Base-by-base conservation (phyloP, 208 protist species). In the Angomonas deanei region DNA sequence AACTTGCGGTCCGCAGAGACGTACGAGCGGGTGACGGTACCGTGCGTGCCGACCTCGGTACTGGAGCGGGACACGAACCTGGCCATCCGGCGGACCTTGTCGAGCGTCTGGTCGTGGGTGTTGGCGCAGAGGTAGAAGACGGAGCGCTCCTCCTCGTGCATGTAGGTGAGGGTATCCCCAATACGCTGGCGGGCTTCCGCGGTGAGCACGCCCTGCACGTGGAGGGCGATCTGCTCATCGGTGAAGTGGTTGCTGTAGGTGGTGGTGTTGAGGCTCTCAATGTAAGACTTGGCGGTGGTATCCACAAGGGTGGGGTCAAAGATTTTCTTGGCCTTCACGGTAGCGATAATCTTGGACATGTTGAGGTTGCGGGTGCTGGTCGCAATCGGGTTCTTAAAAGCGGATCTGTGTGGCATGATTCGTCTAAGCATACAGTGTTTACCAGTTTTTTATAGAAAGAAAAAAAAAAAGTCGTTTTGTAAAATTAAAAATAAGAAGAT, bases 51-150 rank as follows among this genome's bases (percentile, higher is more conserved):
- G 42, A 59, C 72, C 15, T 61, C 56, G 31, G 68, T 65, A 33
- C 24, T 55, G 2, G 39, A 17, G 19, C 72, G 58, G 30, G 64
- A 49, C 1, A 46, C 60, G 61, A 88, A 89, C 48, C 60, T 39
- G 26, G 77, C 64, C 57, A 93, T 70, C 47, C 75, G 74, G 42
- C 84, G 84, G 48, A 91, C 66, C 71, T 84, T 76, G 4, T 59
- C 49, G 30, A 88, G 60, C 47, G 77, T 79, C 31, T 36, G 79
- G 15, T 58, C 31, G 36, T 68, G 65, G 31, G 73, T 72, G 53
- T 84, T 87, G 56, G 57, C 59, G 70, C 82, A 90, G 61, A 93
- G 79, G 71, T 86, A 91, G 72, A 91, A 91, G 47, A 84, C 87
- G 30, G 27, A 58, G 30, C 60, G 27, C 32, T 69, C 68, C 11